These are phyloP conservation scores for Solanum tarijense DNA, from an alignment of 257 asterid species.

Conservation along the genomic window DNA sequence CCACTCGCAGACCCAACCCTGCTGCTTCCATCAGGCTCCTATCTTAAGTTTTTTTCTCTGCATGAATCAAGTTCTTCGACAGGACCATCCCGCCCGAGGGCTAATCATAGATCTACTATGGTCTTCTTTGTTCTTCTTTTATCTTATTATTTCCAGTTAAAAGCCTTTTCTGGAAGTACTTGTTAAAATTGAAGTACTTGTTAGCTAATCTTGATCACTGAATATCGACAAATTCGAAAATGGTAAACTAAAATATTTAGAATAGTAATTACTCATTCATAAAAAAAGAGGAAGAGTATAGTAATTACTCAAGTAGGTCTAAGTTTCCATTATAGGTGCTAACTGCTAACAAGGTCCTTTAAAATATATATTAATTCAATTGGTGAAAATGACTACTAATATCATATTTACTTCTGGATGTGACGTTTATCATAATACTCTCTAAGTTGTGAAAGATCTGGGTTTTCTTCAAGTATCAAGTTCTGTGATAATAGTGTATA, in stretches of 20 bases:
- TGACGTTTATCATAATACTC: not conserved
- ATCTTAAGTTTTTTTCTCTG: not conserved
- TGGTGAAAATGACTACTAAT: not conserved
- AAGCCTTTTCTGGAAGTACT: not conserved
- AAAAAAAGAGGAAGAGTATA: not conserved
- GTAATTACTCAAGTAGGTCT: not conserved
- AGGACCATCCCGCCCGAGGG: not conserved
- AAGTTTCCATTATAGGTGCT: not conserved
- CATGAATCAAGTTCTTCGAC: not conserved
- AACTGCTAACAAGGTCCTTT: not conserved
- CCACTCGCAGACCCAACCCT: not conserved
- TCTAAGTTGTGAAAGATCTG: not conserved
- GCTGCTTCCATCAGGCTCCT: not conserved
- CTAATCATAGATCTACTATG: not conserved
- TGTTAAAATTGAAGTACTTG: not conserved
- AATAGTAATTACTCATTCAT: not conserved
- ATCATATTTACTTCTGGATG: not conserved
- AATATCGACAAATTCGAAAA: not conserved
- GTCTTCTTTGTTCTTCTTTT: not conserved
- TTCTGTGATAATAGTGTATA: not conserved
- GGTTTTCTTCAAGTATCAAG: not conserved
- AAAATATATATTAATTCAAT: not conserved
- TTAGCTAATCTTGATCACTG: not conserved
- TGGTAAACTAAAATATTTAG: not conserved
- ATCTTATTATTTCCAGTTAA: not conserved